Conservation (phyloP, 2,329 filamentous ascomycete species). For the Talaromyces rugulosus region DNA sequence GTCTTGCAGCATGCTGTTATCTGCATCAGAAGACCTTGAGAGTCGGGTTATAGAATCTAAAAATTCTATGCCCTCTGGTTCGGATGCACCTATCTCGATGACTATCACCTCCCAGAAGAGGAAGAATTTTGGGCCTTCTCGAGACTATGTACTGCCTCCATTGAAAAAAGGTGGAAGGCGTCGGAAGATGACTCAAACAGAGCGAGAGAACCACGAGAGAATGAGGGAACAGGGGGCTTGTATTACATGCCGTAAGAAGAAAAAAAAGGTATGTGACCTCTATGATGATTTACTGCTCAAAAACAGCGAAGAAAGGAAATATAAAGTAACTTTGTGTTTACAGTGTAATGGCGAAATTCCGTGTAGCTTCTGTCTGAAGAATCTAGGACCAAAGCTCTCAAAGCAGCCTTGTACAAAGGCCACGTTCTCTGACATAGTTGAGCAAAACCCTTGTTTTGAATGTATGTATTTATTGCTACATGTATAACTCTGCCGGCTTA, state of each 20-base stretch:
- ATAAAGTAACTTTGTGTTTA: not conserved
- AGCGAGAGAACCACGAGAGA: not conserved
- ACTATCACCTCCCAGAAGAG: not conserved
- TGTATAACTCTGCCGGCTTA: not conserved
- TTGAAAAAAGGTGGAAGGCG: not conserved
- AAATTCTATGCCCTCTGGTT: not conserved
- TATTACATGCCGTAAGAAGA: not conserved
- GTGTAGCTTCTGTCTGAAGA: not conserved
- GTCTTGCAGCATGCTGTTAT: not conserved
- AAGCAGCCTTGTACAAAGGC: not conserved
- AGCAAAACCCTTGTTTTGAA: not conserved
- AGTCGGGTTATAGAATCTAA: not conserved
- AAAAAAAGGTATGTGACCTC: not conserved
- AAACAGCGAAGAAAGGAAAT: not conserved
- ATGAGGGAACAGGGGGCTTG: not conserved
- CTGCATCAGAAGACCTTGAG: not conserved
- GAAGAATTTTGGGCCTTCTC: not conserved
- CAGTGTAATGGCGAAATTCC: not conserved
- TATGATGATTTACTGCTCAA: not conserved
- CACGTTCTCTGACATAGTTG: not conserved
- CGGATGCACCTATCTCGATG: not conserved
- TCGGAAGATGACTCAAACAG: not conserved
- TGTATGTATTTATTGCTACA: not conserved
- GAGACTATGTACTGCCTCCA: not conserved
- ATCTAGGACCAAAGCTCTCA: not conserved